Base-by-base conservation (phyloP, 2,329 filamentous ascomycete genomes). In the Microsporum audouinii region DNA sequence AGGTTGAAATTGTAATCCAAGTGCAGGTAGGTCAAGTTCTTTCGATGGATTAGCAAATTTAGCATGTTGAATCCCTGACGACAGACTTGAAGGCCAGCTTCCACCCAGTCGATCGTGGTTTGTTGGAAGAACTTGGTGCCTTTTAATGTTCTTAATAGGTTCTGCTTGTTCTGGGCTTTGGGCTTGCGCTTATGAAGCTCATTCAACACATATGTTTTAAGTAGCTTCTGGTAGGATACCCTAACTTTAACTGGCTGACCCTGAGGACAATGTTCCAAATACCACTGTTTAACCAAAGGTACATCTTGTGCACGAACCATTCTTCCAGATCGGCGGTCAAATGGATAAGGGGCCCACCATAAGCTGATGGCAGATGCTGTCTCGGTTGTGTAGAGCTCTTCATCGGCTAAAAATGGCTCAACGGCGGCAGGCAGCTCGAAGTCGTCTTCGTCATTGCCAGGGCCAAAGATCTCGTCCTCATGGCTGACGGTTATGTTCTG, bases 81-180 rank as follows among this genome's bases (percentile, higher is more conserved):
- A 73, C 94, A 99, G 64, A 99, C 94, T 77, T 99, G 95, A 71
- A 99, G 82, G 77, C 95, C 94, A 68, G 95, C 94, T 78, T 99
- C 94, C 47, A 99, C 94, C 94, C 94, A 99, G 73, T 99, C 94
- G 65, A 99, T 97, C 6, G 90, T 96, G 2, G 94, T 99, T 75
- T 97, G 94, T 75, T 99, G 95, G 82, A 99, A 99, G 78, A 99
- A 99, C 71, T 99, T 99, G 56, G 94, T 99, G 67, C 90, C 86
- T 76, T 96, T 97, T 66, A 99, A 76, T 6, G 90, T 95, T 68
- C 85, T 85, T 72, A 97, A 83, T 62, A 99, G 77, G 69, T 95
- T 90, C 71, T 99, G 94, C 72, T 92, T 95, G 78, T 91, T 96
- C 67, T 96, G 87, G 2, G 94, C 89, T 79, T 99, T 97, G 5